Evolutionary conservation across 2,329 filamentous ascomycete species (phyloP).

Genomic region (Trichoderma semiorbis): DNA sequence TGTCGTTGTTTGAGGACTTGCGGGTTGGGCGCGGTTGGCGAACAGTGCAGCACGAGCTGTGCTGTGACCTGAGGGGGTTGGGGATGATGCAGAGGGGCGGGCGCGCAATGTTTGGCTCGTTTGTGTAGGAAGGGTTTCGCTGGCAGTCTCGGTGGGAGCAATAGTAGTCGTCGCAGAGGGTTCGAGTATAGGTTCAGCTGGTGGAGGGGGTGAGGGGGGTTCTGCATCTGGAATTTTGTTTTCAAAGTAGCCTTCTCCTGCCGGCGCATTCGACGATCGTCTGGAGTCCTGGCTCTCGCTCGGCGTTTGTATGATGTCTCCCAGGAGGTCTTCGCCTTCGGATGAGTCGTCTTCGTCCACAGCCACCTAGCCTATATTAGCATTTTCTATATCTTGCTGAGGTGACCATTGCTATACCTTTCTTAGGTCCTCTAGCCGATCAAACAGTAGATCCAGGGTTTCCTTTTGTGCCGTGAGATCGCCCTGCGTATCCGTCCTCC

Average conservation of each 20-base stretch:
- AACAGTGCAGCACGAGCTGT: slow-evolving; percentile 45
- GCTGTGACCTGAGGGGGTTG: slow-evolving; percentile 29
- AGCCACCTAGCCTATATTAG: slow-evolving; percentile 31
- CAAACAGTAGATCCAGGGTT: slow-evolving; percentile 60
- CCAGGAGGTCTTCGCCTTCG: slow-evolving; percentile 56
- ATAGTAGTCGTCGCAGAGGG: slow-evolving; percentile 9
- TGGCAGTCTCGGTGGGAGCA: slow-evolving; percentile 15
- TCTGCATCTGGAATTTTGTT: slow-evolving; percentile 39
- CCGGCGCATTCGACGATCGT: slow-evolving; percentile 28
- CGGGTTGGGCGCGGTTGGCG: slow-evolving; percentile 37
- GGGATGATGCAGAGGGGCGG: slow-evolving; percentile 26
- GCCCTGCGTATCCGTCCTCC: slow-evolving; percentile 58
- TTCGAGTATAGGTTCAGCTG: slow-evolving; percentile 19
- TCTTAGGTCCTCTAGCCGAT: slow-evolving; percentile 65
- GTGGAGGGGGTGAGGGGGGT: slow-evolving; percentile 36
- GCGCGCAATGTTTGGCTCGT: slow-evolving; percentile 36
- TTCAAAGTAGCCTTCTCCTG: slow-evolving; percentile 24
- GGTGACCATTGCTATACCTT: slow-evolving; percentile 41
- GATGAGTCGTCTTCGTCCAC: slow-evolving; percentile 40
- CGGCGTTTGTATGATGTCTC: slow-evolving; percentile 52
- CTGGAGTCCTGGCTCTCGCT: slow-evolving; percentile 49
- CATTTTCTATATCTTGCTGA: no score
- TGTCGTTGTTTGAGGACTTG: slow-evolving; percentile 39
- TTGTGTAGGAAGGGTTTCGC: slow-evolving; percentile 28
- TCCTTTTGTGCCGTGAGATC: slow-evolving; percentile 65